These are phyloP conservation scores for Dothistroma septosporum DNA, from an alignment of 2,329 filamentous ascomycete genomes.

Conservation along the genomic window DNA sequence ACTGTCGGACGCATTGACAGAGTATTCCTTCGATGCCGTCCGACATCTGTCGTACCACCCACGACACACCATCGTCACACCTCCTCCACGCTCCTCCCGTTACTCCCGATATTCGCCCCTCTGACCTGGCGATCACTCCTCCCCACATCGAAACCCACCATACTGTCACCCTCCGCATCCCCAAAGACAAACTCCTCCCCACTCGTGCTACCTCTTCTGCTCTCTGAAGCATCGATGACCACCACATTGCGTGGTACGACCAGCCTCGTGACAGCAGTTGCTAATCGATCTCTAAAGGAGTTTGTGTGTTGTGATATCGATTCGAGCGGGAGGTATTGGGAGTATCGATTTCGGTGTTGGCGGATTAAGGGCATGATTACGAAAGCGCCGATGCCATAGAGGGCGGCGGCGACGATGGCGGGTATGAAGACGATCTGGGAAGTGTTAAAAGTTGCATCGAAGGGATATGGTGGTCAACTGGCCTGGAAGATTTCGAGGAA, in stretches of 20 bases:
- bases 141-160: conserved; percentile 42
- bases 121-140: conserved; percentile 40
- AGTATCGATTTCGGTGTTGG: conserved; percentile 43
- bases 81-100: conserved; percentile 5
- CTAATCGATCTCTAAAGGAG: conserved; percentile 32
- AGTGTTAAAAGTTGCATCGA: conserved; percentile 5
- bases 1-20: too few relatives aligned
- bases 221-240: conserved; percentile 31
- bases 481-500: conserved; percentile 29
- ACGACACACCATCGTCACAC: background rate
- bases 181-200: conserved; percentile 39
- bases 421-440: conserved; percentile 43
- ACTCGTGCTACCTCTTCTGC: conserved; percentile 20
- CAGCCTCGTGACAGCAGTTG: conserved; percentile 35
- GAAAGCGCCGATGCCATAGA: conserved; percentile 43
- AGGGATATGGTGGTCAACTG: background rate
- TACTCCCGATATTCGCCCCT: conserved; percentile 25
- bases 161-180: conserved; percentile 45
- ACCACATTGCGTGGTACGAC: conserved; percentile 29
- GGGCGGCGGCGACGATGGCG: conserved; percentile 40
- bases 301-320: conserved; percentile 29
- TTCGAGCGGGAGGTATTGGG: conserved; percentile 40
- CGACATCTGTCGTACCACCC: background rate
- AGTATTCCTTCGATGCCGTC: too few relatives aligned
- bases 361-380: conserved; percentile 43